Evolutionary conservation across 2,329 filamentous ascomycete species (phyloP).

Genomic region (Raffaelea ambrosiae): DNA sequence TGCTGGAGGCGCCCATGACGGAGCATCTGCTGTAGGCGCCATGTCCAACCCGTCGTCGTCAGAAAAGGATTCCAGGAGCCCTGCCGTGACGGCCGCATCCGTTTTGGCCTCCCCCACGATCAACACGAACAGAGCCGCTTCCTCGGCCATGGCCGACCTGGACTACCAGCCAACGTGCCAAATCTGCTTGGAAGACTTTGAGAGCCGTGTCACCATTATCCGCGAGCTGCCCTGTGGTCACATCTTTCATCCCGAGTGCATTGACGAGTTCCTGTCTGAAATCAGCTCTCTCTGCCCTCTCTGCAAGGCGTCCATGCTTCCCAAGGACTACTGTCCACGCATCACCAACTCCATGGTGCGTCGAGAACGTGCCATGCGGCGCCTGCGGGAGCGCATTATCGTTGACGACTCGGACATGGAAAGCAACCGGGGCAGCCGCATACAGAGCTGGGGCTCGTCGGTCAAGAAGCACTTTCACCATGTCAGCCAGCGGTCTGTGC

Average conservation of each 20-base stretch:
- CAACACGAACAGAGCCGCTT: slow-evolving; percentile 4
- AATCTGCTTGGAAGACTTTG: slow-evolving; percentile 83
- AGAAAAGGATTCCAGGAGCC: background rate
- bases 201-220: slow-evolving; percentile 60
- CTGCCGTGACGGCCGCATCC: background rate
- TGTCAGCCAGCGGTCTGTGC: slow-evolving; percentile 1
- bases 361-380: slow-evolving; percentile 61
- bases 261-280: slow-evolving; percentile 71
- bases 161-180: slow-evolving; percentile 74
- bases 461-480: slow-evolving; percentile 15
- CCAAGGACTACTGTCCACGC: slow-evolving; percentile 54
- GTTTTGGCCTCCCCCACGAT: background rate
- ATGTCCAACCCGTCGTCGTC: background rate
- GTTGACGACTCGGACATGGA: slow-evolving; percentile 28
- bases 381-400: slow-evolving; percentile 45
- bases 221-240: slow-evolving; percentile 84
- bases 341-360: slow-evolving; percentile 84
- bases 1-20: background rate
- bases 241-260: slow-evolving; percentile 88
- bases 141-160: slow-evolving; percentile 10
- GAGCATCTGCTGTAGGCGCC: no score
- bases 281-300: slow-evolving; percentile 83
- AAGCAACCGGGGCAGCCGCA: slow-evolving; percentile 1
- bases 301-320: slow-evolving; percentile 79
- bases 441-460: slow-evolving; percentile 13